These are phyloP conservation scores for Metschnikowia amazonensis DNA, from an alignment of 805 yeast genomes.

Conservation along the genomic window DNA sequence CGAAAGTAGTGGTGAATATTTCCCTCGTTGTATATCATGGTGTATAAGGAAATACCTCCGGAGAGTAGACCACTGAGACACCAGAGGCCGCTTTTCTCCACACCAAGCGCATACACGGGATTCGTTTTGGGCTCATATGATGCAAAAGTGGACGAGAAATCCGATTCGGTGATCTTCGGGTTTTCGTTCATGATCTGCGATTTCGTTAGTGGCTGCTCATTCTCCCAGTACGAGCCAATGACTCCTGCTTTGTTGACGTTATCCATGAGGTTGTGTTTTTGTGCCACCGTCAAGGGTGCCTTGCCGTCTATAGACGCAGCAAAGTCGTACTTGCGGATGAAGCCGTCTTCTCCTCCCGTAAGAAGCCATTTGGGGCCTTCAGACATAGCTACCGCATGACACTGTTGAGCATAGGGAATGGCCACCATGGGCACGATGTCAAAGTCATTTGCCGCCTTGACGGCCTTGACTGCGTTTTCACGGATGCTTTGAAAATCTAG, in stretches of 20 bases:
- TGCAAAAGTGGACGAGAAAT: constrained; percentile 35
- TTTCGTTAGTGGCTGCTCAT: constrained; percentile 75
- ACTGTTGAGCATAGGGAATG: constrained; percentile 73
- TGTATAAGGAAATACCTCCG: constrained; percentile 86
- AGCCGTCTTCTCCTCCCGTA: constrained; percentile 96
- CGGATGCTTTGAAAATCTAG: constrained; percentile 9
- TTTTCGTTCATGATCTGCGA: constrained; percentile 36
- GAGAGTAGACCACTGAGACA: constrained; percentile 72
- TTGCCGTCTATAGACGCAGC: constrained; percentile 82
- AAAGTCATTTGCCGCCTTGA: constrained; percentile 50
- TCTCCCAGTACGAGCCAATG: constrained; percentile 86
- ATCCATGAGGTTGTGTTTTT: constrained; percentile 84
- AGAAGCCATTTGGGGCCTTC: constrained; percentile 82
- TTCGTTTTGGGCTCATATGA: constrained; percentile 60
- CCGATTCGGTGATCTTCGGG: constrained; percentile 35
- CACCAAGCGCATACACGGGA: constrained; percentile 86
- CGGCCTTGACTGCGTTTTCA: constrained; percentile 36
- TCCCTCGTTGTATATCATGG: constrained; percentile 82
- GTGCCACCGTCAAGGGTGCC: constrained; percentile 83
- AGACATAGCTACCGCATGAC: constrained; percentile 73
- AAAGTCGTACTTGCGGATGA: constrained; percentile 84
- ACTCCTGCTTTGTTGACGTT: constrained; percentile 83
- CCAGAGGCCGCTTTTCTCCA: constrained; percentile 80
- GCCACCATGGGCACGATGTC: constrained; percentile 86
- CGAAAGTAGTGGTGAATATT: constrained; percentile 68